These are phyloP conservation scores for Oryza nivara DNA, from an alignment of 176 grass and related monocot genomes.

Conservation along the genomic window DNA sequence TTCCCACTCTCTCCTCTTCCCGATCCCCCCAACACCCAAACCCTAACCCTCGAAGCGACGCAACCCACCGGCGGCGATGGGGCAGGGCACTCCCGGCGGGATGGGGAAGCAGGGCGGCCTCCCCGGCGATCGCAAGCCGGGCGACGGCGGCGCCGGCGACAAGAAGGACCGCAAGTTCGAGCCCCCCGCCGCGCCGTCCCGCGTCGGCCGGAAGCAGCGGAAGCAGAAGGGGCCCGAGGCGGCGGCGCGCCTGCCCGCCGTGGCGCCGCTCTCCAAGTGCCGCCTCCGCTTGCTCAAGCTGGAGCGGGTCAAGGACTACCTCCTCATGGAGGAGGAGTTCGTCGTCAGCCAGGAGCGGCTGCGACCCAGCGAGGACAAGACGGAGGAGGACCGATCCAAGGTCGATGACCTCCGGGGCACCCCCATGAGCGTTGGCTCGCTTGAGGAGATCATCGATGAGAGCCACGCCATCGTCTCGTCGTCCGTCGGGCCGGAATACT, in stretches of 20 bases:
- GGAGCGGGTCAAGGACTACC: constrained; percentile 81
- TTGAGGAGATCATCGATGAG: constrained; percentile 93
- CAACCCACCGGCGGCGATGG: constrained; percentile 51
- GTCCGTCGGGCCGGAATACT: constrained; percentile 87
- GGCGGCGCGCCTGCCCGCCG: constrained; percentile 63
- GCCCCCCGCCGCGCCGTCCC: constrained; percentile 72
- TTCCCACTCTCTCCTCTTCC: background rate
- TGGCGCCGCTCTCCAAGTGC: constrained; percentile 81
- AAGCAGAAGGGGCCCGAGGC: constrained; percentile 82
- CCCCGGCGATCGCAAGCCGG: constrained; percentile 68
- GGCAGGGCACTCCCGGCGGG: constrained; percentile 66
- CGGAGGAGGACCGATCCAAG: constrained; percentile 86
- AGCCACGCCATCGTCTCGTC: constrained; percentile 74
- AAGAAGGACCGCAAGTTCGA: constrained; percentile 78
- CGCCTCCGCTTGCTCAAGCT: constrained; percentile 83
- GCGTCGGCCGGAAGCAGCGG: constrained; percentile 71
- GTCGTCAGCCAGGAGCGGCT: constrained; percentile 74
- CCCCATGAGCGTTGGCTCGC: constrained; percentile 79
- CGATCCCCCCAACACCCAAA: constrained; percentile 30
- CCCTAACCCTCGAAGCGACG: constrained; percentile 48
- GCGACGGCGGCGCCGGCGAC: constrained; percentile 51
- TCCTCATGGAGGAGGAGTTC: constrained; percentile 87
- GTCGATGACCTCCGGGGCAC: constrained; percentile 82
- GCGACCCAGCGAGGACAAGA: constrained; percentile 76
- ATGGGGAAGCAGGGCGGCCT: constrained; percentile 55